Evolutionary conservation across 441 rosid species (phyloP), one percentile per base, ranked within the genome.

Genomic region (Erysimum pusillum): DNA sequence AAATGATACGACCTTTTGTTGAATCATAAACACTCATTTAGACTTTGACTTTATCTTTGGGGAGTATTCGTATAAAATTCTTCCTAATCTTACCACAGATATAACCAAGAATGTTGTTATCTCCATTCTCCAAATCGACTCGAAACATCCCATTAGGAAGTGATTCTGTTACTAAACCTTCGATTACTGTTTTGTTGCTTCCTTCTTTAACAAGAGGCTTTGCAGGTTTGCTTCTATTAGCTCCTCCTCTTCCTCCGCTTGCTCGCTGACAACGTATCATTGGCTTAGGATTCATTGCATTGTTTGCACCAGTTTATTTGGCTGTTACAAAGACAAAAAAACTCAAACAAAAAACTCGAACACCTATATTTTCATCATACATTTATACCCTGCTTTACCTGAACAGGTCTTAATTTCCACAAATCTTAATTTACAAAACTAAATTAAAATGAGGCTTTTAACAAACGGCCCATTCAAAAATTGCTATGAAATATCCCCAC

Each of bases 81-180:
- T 90, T 88, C 76, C 97, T 77, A 14, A 94, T 94, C 85, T 87
- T 92, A 20, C 97, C 97, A 15, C 97, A 92, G 61, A 89, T 88
- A 53, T 94, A 92, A 22, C 97, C 98, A 22, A 94, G 87, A 63
- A 94, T 82, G 67, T 87, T 82, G 67, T 87, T 70, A 69, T 86
- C 95, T 9, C 88, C 68, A 39, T 92, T 94, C 77, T 90, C 97
- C 69, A 94, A 74, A 65, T 77, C 86, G 2, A 94, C 93, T 56
- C 93, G 80, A 75, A 94, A 94, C 98, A 94, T 94, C 6, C 94
- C 98, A 66, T 91, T 91, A 60, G 98, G 86, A 5, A 94, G 88
- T 45, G 97, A 94, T 73, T 94, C 97, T 0, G 92, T 91, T 18
- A 94, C 80, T 38, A 84, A 84, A 63, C 98, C 98, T 86, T 94